phyloP scores from a whole-genome alignment of 2,329 filamentous ascomycete species.

The Phialophora expanda region DNA sequence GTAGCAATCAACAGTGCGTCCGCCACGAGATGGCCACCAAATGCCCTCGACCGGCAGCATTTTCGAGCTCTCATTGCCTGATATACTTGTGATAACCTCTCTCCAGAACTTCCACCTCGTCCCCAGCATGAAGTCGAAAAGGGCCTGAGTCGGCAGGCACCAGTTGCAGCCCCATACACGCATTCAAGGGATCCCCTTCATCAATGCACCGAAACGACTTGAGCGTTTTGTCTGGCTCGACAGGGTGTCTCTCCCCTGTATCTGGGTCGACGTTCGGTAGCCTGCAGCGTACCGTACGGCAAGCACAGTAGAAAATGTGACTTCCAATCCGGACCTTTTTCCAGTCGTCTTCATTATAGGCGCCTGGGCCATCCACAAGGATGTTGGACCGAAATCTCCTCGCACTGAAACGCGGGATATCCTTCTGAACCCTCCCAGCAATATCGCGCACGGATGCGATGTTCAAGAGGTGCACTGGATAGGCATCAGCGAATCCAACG shows the following conservation, averaged over 20 bases:
- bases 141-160: constrained; percentile 43
- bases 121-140: constrained; percentile 45
- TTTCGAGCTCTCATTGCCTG: constrained; percentile 39
- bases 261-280: constrained; percentile 64
- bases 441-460: constrained; percentile 61
- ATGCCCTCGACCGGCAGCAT: not conserved
- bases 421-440: constrained; percentile 48
- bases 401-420: constrained; percentile 54
- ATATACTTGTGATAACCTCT: constrained; percentile 53
- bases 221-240: constrained; percentile 57
- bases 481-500: constrained; percentile 64
- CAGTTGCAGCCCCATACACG: constrained; percentile 60
- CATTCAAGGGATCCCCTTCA: constrained; percentile 53
- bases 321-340: constrained; percentile 55
- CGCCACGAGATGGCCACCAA: not conserved
- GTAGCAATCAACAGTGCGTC: not conserved
- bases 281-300: constrained; percentile 59
- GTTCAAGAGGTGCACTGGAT: constrained; percentile 63
- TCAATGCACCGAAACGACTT: constrained; percentile 58
- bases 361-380: constrained; percentile 57
- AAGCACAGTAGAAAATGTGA: constrained; percentile 35
- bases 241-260: constrained; percentile 56
- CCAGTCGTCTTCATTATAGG: constrained; percentile 65
- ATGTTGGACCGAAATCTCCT: constrained; percentile 64
- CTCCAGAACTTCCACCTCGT: constrained; percentile 49